Evolutionary conservation across 495 filamentous ascomycete genomes (phyloP).

Genomic region (Talaromyces adpressus): DNA sequence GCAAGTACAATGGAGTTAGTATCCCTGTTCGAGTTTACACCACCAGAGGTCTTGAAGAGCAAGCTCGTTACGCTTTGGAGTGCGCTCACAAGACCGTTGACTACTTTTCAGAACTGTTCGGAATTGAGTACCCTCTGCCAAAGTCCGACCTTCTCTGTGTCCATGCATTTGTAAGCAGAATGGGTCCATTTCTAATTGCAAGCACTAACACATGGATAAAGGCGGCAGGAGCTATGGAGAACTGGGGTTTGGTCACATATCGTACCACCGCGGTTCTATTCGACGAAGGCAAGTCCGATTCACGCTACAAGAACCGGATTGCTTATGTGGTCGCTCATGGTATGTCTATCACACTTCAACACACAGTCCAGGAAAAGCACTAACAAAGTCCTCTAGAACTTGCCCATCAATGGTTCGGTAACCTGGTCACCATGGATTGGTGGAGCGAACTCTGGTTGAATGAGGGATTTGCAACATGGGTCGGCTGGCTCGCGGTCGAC

Average conservation of each 20-base stretch:
- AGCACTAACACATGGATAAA: slow-evolving; percentile 29
- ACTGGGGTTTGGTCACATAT: slow-evolving; percentile 97
- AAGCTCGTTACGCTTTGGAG: slow-evolving; percentile 78
- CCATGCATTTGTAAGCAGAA: slow-evolving; percentile 76
- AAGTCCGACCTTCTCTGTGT: slow-evolving; percentile 94
- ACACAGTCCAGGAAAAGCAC: background rate
- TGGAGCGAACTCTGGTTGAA: slow-evolving; percentile 98
- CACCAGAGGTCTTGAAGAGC: slow-evolving; percentile 80
- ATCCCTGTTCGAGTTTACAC: slow-evolving; percentile 96
- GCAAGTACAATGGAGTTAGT: slow-evolving; percentile 80
- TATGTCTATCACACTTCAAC: slow-evolving; percentile 13
- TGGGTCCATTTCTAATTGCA: background rate
- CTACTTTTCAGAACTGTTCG: slow-evolving; percentile 89
- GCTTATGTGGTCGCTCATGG: slow-evolving; percentile 88
- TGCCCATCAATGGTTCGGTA: slow-evolving; percentile 98
- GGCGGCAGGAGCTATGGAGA: slow-evolving; percentile 68
- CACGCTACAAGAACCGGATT: slow-evolving; percentile 79
- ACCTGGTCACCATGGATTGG: slow-evolving; percentile 74
- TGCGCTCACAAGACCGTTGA: slow-evolving; percentile 86
- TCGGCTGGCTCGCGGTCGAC: slow-evolving; percentile 89
- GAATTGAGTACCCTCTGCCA: slow-evolving; percentile 90
- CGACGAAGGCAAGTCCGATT: slow-evolving; percentile 84
- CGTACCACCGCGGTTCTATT: slow-evolving; percentile 88
- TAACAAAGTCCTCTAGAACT: slow-evolving; percentile 47
- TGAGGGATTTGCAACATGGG: slow-evolving; percentile 97